phyloP scores from a whole-genome alignment of 768 basidiomycete genomes.

The Termitomyces titanicus region DNA sequence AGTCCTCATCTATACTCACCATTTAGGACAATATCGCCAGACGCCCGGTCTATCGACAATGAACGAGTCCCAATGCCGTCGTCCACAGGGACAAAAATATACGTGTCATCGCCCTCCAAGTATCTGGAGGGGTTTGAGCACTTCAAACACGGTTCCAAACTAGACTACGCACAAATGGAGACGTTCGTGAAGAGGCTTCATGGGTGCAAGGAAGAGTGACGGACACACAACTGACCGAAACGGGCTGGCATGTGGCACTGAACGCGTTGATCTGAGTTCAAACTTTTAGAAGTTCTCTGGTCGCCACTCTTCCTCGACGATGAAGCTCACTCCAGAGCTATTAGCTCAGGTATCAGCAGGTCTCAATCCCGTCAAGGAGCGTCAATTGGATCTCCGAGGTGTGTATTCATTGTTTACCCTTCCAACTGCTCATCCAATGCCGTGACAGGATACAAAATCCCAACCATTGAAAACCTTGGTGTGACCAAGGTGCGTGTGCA shows the following conservation, averaged over 20 bases:
- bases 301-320: conserved; percentile 34
- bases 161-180: conserved; percentile 56
- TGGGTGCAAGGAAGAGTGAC: conserved; percentile 30
- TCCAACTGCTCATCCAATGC: conserved; percentile 19
- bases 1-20: conserved; percentile 34
- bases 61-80: conserved; percentile 59
- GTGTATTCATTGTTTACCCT: conserved; percentile 16
- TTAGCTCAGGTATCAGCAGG: conserved; percentile 76
- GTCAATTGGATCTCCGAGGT: conserved; percentile 92
- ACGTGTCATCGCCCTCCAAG: conserved; percentile 66
- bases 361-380: conserved; percentile 82
- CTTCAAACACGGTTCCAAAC: background rate
- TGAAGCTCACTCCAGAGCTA: conserved; percentile 95
- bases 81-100: conserved; percentile 68
- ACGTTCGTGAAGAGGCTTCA: conserved; percentile 71
- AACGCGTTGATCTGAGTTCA: conserved; percentile 39
- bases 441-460: conserved; percentile 82
- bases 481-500: conserved; percentile 68
- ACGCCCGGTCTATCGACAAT: conserved; percentile 66
- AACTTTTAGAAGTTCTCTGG: conserved; percentile 27
- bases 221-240: conserved; percentile 7
- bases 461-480: conserved; percentile 94
- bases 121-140: conserved; percentile 44
- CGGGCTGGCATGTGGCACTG: background rate
- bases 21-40: conserved; percentile 74